A percentile compares a stretch with the other conserved stretches of the same genome.
Conservation (phyloP, 78 protist species). For the Salpingoeca rosetta region DNA sequence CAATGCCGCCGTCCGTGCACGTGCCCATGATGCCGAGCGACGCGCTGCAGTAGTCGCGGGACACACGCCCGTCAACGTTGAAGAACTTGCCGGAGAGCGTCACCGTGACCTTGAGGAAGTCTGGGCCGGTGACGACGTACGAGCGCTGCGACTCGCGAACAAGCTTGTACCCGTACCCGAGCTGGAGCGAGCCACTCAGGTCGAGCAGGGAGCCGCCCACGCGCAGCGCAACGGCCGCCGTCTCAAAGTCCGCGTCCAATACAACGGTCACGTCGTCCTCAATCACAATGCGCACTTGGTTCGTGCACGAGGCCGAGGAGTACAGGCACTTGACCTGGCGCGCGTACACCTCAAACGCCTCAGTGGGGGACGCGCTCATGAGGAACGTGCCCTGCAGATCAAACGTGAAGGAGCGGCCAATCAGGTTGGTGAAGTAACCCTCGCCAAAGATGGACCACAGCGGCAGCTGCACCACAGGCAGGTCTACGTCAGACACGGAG, state of each 20-base stretch:
- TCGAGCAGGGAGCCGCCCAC: neutral
- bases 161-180: neutral
- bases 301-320: neutral
- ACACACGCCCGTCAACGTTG: neutral
- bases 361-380: neutral
- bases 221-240: neutral
- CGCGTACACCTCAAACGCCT: neutral
- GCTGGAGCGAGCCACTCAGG: neutral
- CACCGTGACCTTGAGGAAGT: neutral
- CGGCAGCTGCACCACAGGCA: neutral
- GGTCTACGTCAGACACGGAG: neutral
- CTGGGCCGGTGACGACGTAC: neutral
- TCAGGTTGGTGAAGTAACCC: neutral
- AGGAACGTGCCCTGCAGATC: neutral
- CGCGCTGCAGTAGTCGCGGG: neutral
- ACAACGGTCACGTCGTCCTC: neutral
- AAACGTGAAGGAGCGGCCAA: neutral
- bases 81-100: neutral
- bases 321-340: neutral
- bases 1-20: too few relatives aligned
- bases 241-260: neutral
- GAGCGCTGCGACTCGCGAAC: neutral
- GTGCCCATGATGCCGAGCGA: neutral
- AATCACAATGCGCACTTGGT: neutral
- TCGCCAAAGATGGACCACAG: neutral